A percentile compares a stretch with the other conserved stretches of the same genome.
Conservation (phyloP, 495 filamentous ascomycete genomes). For the Penicillium desertorum region DNA sequence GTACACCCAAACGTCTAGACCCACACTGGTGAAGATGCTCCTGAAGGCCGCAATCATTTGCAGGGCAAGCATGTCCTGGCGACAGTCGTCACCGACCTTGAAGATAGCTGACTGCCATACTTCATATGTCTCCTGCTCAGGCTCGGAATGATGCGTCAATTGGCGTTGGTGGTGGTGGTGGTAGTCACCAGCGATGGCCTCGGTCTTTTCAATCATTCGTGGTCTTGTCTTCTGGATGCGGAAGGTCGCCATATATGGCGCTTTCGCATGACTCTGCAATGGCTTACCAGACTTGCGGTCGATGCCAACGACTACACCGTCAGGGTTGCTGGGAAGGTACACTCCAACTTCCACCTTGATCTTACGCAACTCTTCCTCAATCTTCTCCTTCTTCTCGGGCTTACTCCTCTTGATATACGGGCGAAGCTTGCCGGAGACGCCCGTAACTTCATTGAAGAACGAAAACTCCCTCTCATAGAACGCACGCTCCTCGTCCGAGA, state of each 20-base stretch:
- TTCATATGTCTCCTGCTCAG: slow-evolving; percentile 63
- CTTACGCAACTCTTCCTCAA: slow-evolving; percentile 95
- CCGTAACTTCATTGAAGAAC: slow-evolving; percentile 97
- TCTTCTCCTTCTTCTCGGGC: slow-evolving; percentile 97
- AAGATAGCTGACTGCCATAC: slow-evolving; percentile 99
- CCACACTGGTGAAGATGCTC: slow-evolving; percentile 90
- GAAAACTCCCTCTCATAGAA: slow-evolving; percentile 96
- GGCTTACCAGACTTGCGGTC: slow-evolving; percentile 97
- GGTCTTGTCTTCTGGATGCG: slow-evolving; percentile 79
- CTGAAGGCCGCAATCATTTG: slow-evolving; percentile 98
- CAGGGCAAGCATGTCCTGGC: slow-evolving; percentile 92
- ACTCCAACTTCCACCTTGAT: slow-evolving; percentile 93
- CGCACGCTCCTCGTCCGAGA: slow-evolving; percentile 68
- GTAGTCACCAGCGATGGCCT: slow-evolving; percentile 8
- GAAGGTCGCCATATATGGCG: slow-evolving; percentile 98
- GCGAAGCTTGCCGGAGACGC: slow-evolving; percentile 89
- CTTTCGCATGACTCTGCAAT: slow-evolving; percentile 94
- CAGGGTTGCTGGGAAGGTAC: slow-evolving; percentile 94
- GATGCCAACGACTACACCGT: slow-evolving; percentile 94
- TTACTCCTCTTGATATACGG: slow-evolving; percentile 92
- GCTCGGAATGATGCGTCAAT: slow-evolving; percentile 48
- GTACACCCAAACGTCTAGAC: slow-evolving; percentile 94
- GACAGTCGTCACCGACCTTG: slow-evolving; percentile 98
- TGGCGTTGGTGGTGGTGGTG: slow-evolving; percentile 44
- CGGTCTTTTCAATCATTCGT: slow-evolving; percentile 27